Evolutionary conservation across 2,329 filamentous ascomycete species (phyloP).

Genomic region (Teratosphaeria nubilosa): DNA sequence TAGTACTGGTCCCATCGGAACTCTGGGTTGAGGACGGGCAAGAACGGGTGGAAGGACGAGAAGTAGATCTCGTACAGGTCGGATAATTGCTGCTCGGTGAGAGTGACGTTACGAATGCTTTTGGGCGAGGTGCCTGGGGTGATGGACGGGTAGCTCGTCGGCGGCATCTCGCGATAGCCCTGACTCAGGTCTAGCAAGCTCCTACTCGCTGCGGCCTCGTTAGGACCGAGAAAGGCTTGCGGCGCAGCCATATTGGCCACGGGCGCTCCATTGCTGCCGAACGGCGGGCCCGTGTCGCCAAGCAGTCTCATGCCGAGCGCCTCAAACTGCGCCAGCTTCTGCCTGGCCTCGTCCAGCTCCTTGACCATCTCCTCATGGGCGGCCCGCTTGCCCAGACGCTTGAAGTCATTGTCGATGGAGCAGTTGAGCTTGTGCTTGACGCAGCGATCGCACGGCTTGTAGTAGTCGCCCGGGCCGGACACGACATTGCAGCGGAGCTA

Average conservation of each 20-base stretch:
- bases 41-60: constrained; percentile 62
- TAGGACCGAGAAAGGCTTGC: constrained; percentile 23
- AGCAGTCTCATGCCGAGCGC: constrained; percentile 20
- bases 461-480: constrained; percentile 54
- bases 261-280: constrained; percentile 10
- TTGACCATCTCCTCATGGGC: constrained; percentile 81
- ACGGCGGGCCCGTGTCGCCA: background rate
- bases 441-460: constrained; percentile 67
- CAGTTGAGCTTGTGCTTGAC: constrained; percentile 70
- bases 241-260: constrained; percentile 19
- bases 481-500: constrained; percentile 76
- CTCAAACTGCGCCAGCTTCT: constrained; percentile 21
- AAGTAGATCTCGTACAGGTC: constrained; percentile 67
- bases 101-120: constrained; percentile 42
- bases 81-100: constrained; percentile 33
- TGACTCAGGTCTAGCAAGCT: constrained; percentile 29
- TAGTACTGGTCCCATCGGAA: constrained; percentile 48
- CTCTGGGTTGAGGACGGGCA: constrained; percentile 63
- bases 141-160: constrained; percentile 38
- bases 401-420: constrained; percentile 82
- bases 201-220: constrained; percentile 28
- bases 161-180: constrained; percentile 28
- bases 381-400: constrained; percentile 70
- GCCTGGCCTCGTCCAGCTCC: constrained; percentile 55
- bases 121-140: constrained; percentile 48